Evolutionary conservation across 164 flowering plant genomes (phyloP).

Genomic region (Stephania yunnanensis): DNA sequence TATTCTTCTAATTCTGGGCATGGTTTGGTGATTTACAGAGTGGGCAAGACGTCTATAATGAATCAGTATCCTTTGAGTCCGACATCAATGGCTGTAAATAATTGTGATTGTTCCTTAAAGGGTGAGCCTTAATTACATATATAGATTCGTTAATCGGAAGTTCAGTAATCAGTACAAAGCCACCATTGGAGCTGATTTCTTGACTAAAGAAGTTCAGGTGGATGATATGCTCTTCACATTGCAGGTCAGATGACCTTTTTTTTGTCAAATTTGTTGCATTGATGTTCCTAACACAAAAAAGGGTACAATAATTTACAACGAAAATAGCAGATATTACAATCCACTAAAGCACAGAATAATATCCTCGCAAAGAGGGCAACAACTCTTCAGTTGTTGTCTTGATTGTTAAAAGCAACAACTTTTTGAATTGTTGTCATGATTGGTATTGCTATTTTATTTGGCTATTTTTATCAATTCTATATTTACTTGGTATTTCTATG

Average conservation of each 20-base stretch:
- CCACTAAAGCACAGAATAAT: too few species aligned
- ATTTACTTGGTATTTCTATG: too few species aligned
- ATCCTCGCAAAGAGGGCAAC: too few species aligned
- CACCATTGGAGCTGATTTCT: slow-evolving; percentile 83
- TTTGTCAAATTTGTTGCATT: too few species aligned
- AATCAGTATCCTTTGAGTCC: slow-evolving; percentile 52
- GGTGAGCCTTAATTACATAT: slow-evolving; percentile 7
- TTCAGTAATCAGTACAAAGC: slow-evolving; percentile 88
- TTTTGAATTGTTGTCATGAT: neutral
- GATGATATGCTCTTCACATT: slow-evolving; percentile 78
- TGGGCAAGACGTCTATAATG: slow-evolving; percentile 87
- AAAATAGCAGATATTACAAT: too few species aligned
- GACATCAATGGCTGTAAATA: neutral
- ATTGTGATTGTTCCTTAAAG: neutral
- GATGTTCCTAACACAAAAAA: too few species aligned
- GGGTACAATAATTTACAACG: too few species aligned
- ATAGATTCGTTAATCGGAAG: slow-evolving; percentile 77
- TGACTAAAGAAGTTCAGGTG: slow-evolving; percentile 80
- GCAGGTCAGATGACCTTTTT: slow-evolving; percentile 33
- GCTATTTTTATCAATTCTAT: too few species aligned
- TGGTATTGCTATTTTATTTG: too few species aligned
- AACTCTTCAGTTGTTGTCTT: neutral
- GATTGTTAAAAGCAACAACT: neutral
- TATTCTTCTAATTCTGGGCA: neutral
- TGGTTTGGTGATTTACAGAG: slow-evolving; percentile 33